Percentiles rank a stretch among this genome's conserved stretches.
These are phyloP conservation scores for Colletotrichum graminicola DNA, from an alignment of 2,329 filamentous ascomycete species.

Conservation along the genomic window DNA sequence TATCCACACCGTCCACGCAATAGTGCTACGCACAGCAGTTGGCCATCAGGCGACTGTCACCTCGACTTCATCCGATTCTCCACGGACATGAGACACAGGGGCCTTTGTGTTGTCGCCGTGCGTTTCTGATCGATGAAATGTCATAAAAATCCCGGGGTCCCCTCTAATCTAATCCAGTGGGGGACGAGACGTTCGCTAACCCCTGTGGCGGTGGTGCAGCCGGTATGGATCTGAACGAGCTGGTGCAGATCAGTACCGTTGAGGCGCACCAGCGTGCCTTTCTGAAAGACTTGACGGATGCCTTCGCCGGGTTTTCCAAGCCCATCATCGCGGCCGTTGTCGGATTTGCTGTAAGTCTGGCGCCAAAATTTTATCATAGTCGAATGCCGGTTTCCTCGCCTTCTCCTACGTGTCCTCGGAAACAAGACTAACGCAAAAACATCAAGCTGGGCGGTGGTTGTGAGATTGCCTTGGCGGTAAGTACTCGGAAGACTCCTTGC, in stretches of 20 bases:
- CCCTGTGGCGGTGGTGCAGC: slow-evolving; percentile 29
- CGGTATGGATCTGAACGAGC: slow-evolving; percentile 44
- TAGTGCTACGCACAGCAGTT: slow-evolving; percentile 18
- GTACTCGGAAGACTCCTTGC: neutral
- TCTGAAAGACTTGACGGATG: slow-evolving; percentile 56
- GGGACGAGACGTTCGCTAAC: slow-evolving; percentile 24
- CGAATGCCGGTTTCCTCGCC: neutral
- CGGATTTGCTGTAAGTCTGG: slow-evolving; percentile 60
- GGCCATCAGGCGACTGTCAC: slow-evolving; percentile 23
- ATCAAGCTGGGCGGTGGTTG: slow-evolving; percentile 62
- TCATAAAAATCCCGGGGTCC: slow-evolving; percentile 8
- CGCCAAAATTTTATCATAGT: neutral
- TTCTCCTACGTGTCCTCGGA: too few species aligned
- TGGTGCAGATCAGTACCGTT: slow-evolving; percentile 44
- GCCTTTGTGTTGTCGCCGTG: neutral
- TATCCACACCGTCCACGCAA: neutral
- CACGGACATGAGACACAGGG: slow-evolving; percentile 35
- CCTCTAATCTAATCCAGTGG: slow-evolving; percentile 28
- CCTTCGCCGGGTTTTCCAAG: slow-evolving; percentile 55
- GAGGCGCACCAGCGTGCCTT: slow-evolving; percentile 44
- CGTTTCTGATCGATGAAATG: slow-evolving; percentile 35
- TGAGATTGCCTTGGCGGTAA: slow-evolving; percentile 61
- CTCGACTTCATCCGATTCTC: slow-evolving; percentile 34
- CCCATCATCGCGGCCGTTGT: slow-evolving; percentile 63
- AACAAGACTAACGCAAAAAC: slow-evolving; percentile 21